Evolutionary conservation across 768 basidiomycete species (phyloP), one percentile per base, ranked within the genome.

Genomic region (Albatrellus ellisii): DNA sequence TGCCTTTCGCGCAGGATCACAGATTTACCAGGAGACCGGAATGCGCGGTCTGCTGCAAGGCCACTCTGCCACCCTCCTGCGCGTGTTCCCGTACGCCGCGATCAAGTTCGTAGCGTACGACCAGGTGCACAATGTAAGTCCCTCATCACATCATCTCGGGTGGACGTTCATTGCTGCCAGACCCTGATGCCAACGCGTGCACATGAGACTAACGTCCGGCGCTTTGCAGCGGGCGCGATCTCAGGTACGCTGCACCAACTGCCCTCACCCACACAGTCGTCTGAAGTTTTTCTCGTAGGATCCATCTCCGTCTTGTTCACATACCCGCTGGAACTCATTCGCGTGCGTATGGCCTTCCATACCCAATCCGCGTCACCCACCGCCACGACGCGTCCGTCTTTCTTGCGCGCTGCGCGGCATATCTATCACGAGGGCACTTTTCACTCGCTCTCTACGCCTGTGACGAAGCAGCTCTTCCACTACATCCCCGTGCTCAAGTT

Each of bases 21-120:
- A 75, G 46, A 94, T 99, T 48, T 81, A 79, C 53, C 57, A 51
- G 41, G 69, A 76, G 24, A 62, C 59, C 36, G 95, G 95, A 3
- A 45, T 79, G 10, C 69, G 80, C 40, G 92, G 91, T 0, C 68
- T 98, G 28, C 78, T 94, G 46, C 92, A 95, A 68, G 95, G 95
- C 6, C 95, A 99, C 60, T 91, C 91, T 11, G 86, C 89, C 26
- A 99, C 95, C 3, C 70, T 99, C 38, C 62, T 95, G 36, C 79
- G 95, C 44, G 82, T 97, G 53, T 94, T 95, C 59, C 95, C 95
- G 6, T 97, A 98, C 55, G 95, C 95, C 22, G 88, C 81, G 46
- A 85, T 98, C 61, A 95, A 92, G 60, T 99, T 90, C 56, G 90
- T 97, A 80, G 76, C 85, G 4, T 99, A 97, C 57, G 94, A 97